phyloP scores from a whole-genome alignment of 106 monocot species.

The Dactylorhiza incarnata region DNA sequence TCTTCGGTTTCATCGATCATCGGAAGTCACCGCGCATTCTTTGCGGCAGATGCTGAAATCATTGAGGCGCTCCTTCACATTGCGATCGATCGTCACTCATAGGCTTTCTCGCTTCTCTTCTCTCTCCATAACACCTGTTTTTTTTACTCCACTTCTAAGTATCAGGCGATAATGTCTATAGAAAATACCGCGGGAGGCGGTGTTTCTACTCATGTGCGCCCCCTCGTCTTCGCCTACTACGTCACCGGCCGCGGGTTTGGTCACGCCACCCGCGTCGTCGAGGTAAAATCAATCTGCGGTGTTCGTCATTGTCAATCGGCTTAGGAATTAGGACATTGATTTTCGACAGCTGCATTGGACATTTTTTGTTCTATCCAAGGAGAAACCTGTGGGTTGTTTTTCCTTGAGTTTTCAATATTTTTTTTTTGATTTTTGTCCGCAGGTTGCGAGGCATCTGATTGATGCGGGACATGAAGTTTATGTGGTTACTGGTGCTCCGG shows the following conservation, averaged over 20 bases:
- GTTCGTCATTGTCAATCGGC: background rate
- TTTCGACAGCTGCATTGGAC: background rate
- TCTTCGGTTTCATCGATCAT: too few species aligned
- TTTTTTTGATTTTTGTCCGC: background rate
- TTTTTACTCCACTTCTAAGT: background rate
- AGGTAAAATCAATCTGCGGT: slow-evolving; percentile 19
- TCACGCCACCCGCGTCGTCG: slow-evolving; percentile 85
- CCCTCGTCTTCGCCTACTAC: slow-evolving; percentile 64
- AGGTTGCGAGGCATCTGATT: slow-evolving; percentile 81
- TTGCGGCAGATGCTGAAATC: background rate
- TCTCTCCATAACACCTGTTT: background rate
- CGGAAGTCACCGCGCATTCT: too few species aligned
- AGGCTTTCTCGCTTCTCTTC: background rate
- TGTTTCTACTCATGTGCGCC: background rate
- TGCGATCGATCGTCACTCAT: background rate
- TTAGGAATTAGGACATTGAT: background rate
- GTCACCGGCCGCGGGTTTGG: slow-evolving; percentile 91
- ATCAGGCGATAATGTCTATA: background rate
- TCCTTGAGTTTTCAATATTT: background rate
- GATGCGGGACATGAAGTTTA: slow-evolving; percentile 78
- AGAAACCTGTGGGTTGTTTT: background rate
- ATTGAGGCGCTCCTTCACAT: background rate
- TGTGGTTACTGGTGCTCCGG: slow-evolving; percentile 84
- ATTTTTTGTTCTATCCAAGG: background rate
- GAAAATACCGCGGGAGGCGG: background rate